These are phyloP conservation scores for Aspergillus egyptiacus DNA, from an alignment of 495 filamentous ascomycete species.

Conservation along the genomic window DNA sequence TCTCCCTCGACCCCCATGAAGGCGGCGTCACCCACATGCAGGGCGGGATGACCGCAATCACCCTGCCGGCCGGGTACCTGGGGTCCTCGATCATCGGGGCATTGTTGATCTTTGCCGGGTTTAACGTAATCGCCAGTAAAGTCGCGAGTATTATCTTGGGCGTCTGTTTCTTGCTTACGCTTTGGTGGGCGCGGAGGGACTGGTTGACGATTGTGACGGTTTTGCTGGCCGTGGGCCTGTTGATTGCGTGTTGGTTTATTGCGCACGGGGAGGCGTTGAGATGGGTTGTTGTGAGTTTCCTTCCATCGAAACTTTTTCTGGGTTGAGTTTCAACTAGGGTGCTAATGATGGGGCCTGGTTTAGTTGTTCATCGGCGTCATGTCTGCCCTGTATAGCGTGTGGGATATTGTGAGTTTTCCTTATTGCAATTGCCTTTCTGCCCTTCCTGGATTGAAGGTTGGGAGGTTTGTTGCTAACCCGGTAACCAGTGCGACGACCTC, in stretches of 20 bases:
- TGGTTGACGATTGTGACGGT: slow-evolving; percentile 71
- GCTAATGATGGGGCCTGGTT: not conserved
- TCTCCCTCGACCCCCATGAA: slow-evolving; percentile 61
- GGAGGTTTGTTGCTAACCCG: no score
- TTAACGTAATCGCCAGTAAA: slow-evolving; percentile 74
- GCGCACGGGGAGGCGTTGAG: slow-evolving; percentile 63
- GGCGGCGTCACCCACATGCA: slow-evolving; percentile 73
- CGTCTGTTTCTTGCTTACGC: slow-evolving; percentile 66
- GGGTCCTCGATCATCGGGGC: slow-evolving; percentile 71
- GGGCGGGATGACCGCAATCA: slow-evolving; percentile 68
- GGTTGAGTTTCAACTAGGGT: not conserved
- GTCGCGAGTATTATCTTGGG: slow-evolving; percentile 65
- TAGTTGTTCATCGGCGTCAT: slow-evolving; percentile 75
- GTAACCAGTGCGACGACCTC: slow-evolving; percentile 62
- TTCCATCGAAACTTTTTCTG: not conserved
- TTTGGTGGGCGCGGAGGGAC: slow-evolving; percentile 75
- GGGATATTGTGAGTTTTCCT: slow-evolving; percentile 64
- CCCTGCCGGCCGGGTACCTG: slow-evolving; percentile 70
- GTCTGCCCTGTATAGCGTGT: slow-evolving; percentile 69
- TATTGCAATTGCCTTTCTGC: not conserved
- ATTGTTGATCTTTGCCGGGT: slow-evolving; percentile 72
- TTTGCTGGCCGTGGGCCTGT: slow-evolving; percentile 59
- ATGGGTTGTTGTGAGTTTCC: slow-evolving; percentile 56
- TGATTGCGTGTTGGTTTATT: slow-evolving; percentile 78
- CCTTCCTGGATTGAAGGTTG: no score